Evolutionary conservation across 495 filamentous ascomycete species (phyloP).

Genomic region (Friedmanniomyces endolithicus): DNA sequence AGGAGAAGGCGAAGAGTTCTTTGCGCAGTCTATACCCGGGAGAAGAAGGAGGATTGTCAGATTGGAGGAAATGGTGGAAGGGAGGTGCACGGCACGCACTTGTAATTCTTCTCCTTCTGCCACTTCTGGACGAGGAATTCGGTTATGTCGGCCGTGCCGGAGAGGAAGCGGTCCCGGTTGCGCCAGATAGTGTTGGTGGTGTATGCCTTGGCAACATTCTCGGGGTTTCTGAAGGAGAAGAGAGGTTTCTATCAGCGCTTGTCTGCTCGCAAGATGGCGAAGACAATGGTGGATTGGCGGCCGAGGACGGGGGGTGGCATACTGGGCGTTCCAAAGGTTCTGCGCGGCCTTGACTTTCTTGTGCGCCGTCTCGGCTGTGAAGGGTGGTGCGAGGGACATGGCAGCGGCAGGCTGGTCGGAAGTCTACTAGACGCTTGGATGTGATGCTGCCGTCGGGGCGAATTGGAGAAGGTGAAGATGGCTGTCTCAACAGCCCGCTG

Average conservation of each 20-base stretch:
- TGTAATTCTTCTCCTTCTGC: slow-evolving; percentile 57
- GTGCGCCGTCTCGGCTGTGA: slow-evolving; percentile 59
- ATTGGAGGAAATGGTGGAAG: neutral
- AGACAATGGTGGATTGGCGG: neutral
- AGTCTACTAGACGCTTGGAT: neutral
- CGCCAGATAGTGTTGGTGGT: slow-evolving; percentile 72
- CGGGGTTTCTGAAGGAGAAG: slow-evolving; percentile 40
- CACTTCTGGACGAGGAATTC: slow-evolving; percentile 67
- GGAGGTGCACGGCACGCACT: neutral
- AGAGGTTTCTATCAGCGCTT: slow-evolving; percentile 1
- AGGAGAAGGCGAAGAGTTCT: slow-evolving; percentile 69
- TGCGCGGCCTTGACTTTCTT: slow-evolving; percentile 80
- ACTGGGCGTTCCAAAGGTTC: slow-evolving; percentile 75
- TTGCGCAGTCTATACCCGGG: slow-evolving; percentile 50
- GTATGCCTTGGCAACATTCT: slow-evolving; percentile 56
- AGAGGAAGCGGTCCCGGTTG: slow-evolving; percentile 60
- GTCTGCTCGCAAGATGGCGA: neutral
- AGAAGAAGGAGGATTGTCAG: neutral
- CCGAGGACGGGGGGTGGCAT: slow-evolving; percentile 17
- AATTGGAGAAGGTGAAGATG: no score
- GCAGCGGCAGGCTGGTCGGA: slow-evolving; percentile 1
- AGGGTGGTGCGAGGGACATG: slow-evolving; percentile 62
- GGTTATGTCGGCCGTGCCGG: slow-evolving; percentile 56
- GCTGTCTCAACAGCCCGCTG: no score
- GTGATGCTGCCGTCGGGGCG: neutral